Evolutionary conservation across 2,329 filamentous ascomycete species (phyloP), one percentile per base, ranked within the genome.

Genomic region (Mariannaea sp.): DNA sequence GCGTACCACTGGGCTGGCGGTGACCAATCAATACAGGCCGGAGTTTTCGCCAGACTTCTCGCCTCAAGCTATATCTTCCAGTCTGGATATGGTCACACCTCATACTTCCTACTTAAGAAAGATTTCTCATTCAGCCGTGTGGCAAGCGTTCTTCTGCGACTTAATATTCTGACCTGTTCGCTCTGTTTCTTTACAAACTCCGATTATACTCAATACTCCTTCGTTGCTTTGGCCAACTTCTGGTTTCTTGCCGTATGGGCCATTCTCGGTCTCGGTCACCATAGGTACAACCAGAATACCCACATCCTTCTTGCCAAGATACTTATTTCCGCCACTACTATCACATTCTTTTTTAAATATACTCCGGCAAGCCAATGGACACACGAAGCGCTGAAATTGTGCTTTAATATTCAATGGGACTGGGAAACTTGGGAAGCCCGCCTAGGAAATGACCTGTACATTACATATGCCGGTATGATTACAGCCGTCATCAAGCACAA

Each of bases 21-120:
- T 44, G 78, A 42, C 66, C 73, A 4, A 45, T 64, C 52, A 2
- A 65, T 81, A n/a, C n/a, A 4, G 77, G 76, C 67, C 75, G 83
- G 40, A 83, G 75, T 83, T 58, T 68, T 81, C 38, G 70, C 82
- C 9, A 78, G 81, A 24, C 67, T 86, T 3, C 69, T 81, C 12
- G 73, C 84, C 10, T 77, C 82, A 1, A 75, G 77, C 1, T 87
- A 85, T 64, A 74, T 88, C 32, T 87, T 87, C 66, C 74, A 87
- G 54, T 83, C 79, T 13, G 80, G 79, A 7, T 87, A 81, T 58
- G 83, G 83, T 1, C 84, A 88, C 62, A 77, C 83, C 0, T 68
- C 77, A 3, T 85, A 81, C 66, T 81, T 87, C 53, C 68, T 85
- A 22, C 72, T 71, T 40, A 83, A 75, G 46, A 72, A 73, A 27